phyloP scores from a whole-genome alignment of 2,329 filamentous ascomycete species.

The Microthyrium microscopicum region DNA sequence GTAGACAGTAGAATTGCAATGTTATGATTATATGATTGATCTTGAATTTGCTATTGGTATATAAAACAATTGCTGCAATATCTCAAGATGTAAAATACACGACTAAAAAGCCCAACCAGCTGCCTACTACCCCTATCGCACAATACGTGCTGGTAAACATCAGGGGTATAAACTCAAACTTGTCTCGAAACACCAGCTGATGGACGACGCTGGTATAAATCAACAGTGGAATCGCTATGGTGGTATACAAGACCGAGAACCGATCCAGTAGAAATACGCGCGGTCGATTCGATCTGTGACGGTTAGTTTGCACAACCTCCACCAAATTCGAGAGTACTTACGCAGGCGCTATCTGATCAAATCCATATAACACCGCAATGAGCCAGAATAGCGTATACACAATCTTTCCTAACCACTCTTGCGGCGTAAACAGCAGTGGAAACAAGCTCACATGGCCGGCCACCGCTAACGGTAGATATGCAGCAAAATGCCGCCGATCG shows the following conservation, averaged over 20 bases:
- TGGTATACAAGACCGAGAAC: slow-evolving; percentile 78
- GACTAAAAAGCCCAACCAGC: slow-evolving; percentile 87
- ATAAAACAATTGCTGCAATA: no score
- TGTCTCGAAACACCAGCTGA: slow-evolving; percentile 62
- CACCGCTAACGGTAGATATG: slow-evolving; percentile 81
- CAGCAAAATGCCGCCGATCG: slow-evolving; percentile 77
- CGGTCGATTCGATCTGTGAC: slow-evolving; percentile 45
- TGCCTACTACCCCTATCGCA: slow-evolving; percentile 84
- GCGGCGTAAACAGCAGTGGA: slow-evolving; percentile 76
- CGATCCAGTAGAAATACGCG: slow-evolving; percentile 82
- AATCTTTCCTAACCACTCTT: slow-evolving; percentile 88
- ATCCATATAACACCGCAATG: slow-evolving; percentile 65
- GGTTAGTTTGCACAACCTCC: slow-evolving; percentile 5
- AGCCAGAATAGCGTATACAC: slow-evolving; percentile 90
- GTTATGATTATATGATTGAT: no score
- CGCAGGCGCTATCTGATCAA: slow-evolving; percentile 76
- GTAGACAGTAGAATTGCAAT: no score
- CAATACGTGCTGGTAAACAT: slow-evolving; percentile 97
- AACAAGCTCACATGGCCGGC: slow-evolving; percentile 92
- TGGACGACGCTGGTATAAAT: slow-evolving; percentile 78
- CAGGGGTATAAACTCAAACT: slow-evolving; percentile 76
- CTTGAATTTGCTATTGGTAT: no score
- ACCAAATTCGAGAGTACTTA: slow-evolving; percentile 21
- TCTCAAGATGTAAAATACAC: no score
- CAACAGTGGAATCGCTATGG: slow-evolving; percentile 75